Percentiles rank a stretch among this genome's conserved stretches.
Conservation (phyloP, 768 basidiomycete genomes). For the Omphalotus guepiniiformis region DNA sequence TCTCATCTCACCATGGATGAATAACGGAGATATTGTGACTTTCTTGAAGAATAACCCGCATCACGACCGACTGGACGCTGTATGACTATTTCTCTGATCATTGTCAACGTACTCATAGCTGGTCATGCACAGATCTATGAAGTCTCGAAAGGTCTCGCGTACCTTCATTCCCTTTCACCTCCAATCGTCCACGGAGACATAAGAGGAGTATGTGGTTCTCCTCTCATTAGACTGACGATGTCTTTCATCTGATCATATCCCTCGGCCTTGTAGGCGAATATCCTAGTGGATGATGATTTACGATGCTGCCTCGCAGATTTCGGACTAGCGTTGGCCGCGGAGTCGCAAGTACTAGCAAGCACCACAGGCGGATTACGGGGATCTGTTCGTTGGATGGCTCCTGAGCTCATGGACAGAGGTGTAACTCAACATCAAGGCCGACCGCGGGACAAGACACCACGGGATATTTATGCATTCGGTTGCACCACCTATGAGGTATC, state of each 20-base stretch:
- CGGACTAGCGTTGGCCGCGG: slow-evolving; percentile 6
- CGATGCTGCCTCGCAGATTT: slow-evolving; percentile 7
- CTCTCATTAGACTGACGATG: background rate
- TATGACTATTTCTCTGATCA: background rate
- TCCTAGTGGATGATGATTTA: slow-evolving; percentile 7
- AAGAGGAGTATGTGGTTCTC: slow-evolving; percentile 7
- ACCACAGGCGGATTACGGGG: slow-evolving; percentile 1
- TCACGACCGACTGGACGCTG: background rate
- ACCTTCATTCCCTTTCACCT: slow-evolving; percentile 26
- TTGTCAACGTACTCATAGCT: background rate
- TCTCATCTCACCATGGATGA: slow-evolving; percentile 23
- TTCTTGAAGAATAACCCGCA: slow-evolving; percentile 6
- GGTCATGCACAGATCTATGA: slow-evolving; percentile 27
- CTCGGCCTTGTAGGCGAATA: slow-evolving; percentile 11
- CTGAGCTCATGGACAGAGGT: slow-evolving; percentile 3
- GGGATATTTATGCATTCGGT: slow-evolving; percentile 10
- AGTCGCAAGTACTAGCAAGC: slow-evolving; percentile 2
- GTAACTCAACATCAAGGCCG: background rate
- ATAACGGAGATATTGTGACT: slow-evolving; percentile 13
- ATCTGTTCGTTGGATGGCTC: slow-evolving; percentile 9
- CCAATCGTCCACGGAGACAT: slow-evolving; percentile 17
- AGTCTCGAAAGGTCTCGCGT: slow-evolving; percentile 27
- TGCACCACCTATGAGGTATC: slow-evolving; percentile 4
- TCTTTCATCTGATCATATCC: too few species aligned
- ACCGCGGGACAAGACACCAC: background rate